Conservation (phyloP, 2,329 filamentous ascomycete genomes). For the Claviceps spartinae region DNA sequence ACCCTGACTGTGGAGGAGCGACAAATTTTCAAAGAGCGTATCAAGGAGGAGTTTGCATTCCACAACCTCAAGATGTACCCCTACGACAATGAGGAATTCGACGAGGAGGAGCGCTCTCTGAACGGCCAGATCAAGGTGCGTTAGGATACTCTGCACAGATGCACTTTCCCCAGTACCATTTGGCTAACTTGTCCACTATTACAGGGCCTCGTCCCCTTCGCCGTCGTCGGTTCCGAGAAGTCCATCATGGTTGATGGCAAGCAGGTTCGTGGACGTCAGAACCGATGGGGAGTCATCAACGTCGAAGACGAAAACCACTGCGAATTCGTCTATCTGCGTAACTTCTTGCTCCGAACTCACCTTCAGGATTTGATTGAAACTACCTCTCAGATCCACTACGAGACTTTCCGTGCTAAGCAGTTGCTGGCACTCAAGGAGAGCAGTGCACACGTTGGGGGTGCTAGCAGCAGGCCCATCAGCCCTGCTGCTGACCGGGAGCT, state of each 20-base stretch:
- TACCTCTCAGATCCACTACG: slow-evolving; percentile 98
- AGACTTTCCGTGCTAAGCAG: slow-evolving; percentile 99
- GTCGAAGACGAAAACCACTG: slow-evolving; percentile 99
- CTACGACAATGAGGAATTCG: slow-evolving; percentile 97
- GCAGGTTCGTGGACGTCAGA: slow-evolving; percentile 94
- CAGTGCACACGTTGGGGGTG: slow-evolving; percentile 66
- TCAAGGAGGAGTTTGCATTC: slow-evolving; percentile 99
- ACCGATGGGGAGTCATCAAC: slow-evolving; percentile 98
- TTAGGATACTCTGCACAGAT: not conserved
- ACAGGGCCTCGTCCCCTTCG: slow-evolving; percentile 88
- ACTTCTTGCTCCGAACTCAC: slow-evolving; percentile 97
- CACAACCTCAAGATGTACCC: slow-evolving; percentile 99
- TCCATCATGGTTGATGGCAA: slow-evolving; percentile 95
- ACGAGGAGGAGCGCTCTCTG: slow-evolving; percentile 86
- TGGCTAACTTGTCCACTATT: slow-evolving; percentile 2
- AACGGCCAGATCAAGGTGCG: slow-evolving; percentile 93
- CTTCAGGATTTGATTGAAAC: slow-evolving; percentile 98
- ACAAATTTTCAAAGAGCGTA: slow-evolving; percentile 92
- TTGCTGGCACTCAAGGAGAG: slow-evolving; percentile 95
- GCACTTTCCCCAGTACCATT: not conserved
- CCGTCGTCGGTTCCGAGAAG: slow-evolving; percentile 95
- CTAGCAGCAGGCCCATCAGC: slow-evolving; percentile 79
- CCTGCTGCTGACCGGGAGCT: slow-evolving; percentile 88
- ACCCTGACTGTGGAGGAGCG: slow-evolving; percentile 93
- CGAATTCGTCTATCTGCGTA: slow-evolving; percentile 96